Evolutionary conservation across 345 rosid genomes (phyloP), one percentile per base, ranked within the genome.

Genomic region (Acer yangbiense): DNA sequence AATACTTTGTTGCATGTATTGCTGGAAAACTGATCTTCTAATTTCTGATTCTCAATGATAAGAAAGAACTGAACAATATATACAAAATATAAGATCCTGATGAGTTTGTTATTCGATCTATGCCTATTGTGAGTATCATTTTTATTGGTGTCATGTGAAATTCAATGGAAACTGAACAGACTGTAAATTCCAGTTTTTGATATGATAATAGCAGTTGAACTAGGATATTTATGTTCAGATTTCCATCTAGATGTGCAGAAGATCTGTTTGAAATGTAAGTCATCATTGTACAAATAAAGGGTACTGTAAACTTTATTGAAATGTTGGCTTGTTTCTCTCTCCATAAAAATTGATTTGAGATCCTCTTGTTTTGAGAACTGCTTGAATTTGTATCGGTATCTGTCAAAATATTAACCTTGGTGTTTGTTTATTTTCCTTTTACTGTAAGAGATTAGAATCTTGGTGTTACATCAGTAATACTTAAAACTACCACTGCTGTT

Each of bases 301-400:
- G 7, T 54, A 54, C 58, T 17, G 7, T 14, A 54, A 16, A 54
- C 58, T 54, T 54, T 54, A 54, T 54, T 54, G 58, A 17, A 54
- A 54, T 54, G 57, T 14, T 41, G 18, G 17, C 14, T 17, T 67
- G 70, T 44, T 14, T 54, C n/a, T 46, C 18, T 46, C 58, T 69
- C 35, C 9, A 11, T 69, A 60, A 69, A 68, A 69, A 25, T 69
- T 69, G 58, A 52, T 69, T 69, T 69, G 58, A 12, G 35, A 10
- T 69, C 11, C 58, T 69, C 3, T 50, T 21, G 21, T 2, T 48
- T 48, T 48, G 62, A 50, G 61, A 50, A 17, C 61, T 70, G 12
- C 32, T 70, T 25, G 43, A 50, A 50, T 27, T 70, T 70, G 39
- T 18, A 25, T 20, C 10, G 3, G 58, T 11, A 54, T 54, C 58